Evolutionary conservation across 1,139 yeast genomes (phyloP).

Genomic region (Saccharomyces hybrid): DNA sequence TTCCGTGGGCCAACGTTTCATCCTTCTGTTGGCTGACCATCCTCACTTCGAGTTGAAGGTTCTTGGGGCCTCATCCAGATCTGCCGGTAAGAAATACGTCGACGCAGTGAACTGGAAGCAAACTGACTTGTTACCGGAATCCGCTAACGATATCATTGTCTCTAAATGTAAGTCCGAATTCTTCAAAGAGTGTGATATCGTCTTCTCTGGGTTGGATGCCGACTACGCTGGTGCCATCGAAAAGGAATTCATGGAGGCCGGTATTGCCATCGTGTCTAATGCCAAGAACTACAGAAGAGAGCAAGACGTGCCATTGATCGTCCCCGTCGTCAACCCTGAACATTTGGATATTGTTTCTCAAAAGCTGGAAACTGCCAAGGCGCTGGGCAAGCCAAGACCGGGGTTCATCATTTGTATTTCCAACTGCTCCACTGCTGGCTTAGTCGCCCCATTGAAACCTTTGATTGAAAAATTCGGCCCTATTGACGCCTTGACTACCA

Average conservation of each 20-base stretch:
- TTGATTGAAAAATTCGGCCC: slow-evolving; percentile 86
- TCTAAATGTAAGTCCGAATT: slow-evolving; percentile 68
- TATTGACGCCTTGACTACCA: slow-evolving; percentile 74
- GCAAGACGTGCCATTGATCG: slow-evolving; percentile 82
- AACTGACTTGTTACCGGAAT: slow-evolving; percentile 69
- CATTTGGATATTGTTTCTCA: slow-evolving; percentile 72
- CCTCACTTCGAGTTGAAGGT: slow-evolving; percentile 83
- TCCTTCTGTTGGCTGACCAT: slow-evolving; percentile 72
- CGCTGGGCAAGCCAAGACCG: slow-evolving; percentile 47
- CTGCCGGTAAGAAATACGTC: slow-evolving; percentile 81
- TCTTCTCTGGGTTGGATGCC: slow-evolving; percentile 90
- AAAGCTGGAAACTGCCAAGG: slow-evolving; percentile 47
- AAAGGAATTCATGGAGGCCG: slow-evolving; percentile 71
- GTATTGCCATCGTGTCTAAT: slow-evolving; percentile 80
- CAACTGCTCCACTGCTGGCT: slow-evolving; percentile 96
- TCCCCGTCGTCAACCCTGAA: slow-evolving; percentile 93
- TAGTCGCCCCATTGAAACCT: slow-evolving; percentile 94
- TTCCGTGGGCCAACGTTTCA: slow-evolving; percentile 95
- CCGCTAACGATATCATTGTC: slow-evolving; percentile 56
- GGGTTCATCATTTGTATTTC: slow-evolving; percentile 94
- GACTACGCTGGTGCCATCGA: slow-evolving; percentile 93
- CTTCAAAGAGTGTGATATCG: slow-evolving; percentile 86
- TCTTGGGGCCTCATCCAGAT: slow-evolving; percentile 88
- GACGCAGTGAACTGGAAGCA: slow-evolving; percentile 96
- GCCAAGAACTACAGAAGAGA: slow-evolving; percentile 95